Percentiles rank a stretch among this genome's conserved stretches.
phyloP scores from a whole-genome alignment of 106 monocot species.

The Acorus gramineus region DNA sequence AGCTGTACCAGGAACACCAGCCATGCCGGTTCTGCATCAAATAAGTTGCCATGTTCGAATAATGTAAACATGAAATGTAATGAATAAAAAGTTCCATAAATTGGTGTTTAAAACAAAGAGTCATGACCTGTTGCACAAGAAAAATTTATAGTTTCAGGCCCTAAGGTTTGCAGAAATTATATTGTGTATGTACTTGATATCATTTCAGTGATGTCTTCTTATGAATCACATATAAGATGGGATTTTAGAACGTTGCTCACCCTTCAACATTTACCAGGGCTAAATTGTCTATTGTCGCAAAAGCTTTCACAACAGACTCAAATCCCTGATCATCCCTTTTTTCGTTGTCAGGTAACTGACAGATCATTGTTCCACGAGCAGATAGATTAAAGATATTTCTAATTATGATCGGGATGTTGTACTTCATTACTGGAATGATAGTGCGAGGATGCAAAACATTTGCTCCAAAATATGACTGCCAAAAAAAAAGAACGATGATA shows the following conservation, averaged over 20 bases:
- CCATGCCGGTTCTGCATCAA: conserved; percentile 86
- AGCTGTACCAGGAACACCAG: conserved; percentile 98
- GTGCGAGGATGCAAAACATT: conserved; percentile 98
- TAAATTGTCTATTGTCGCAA: conserved; percentile 89
- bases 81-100: neutral
- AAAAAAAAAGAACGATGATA: neutral
- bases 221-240: neutral
- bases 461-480: conserved; percentile 98
- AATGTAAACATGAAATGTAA: neutral
- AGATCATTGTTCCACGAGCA: conserved; percentile 84
- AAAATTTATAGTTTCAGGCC: neutral
- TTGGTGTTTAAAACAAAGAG: too few species aligned
- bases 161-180: neutral
- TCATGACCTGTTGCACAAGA: too few species aligned
- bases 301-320: conserved; percentile 81
- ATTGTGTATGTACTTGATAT: too few species aligned
- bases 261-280: conserved; percentile 98
- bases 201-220: too few species aligned
- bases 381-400: conserved; percentile 82
- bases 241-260: conserved; percentile 21
- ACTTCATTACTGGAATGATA: conserved; percentile 92
- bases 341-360: conserved; percentile 47
- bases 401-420: conserved; percentile 83
- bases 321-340: conserved; percentile 26
- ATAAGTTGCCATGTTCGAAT: neutral